A percentile compares a stretch with the other conserved stretches of the same genome.
phyloP scores from a whole-genome alignment of 2,329 filamentous ascomycete genomes.

The Cladophialophora exuberans region DNA sequence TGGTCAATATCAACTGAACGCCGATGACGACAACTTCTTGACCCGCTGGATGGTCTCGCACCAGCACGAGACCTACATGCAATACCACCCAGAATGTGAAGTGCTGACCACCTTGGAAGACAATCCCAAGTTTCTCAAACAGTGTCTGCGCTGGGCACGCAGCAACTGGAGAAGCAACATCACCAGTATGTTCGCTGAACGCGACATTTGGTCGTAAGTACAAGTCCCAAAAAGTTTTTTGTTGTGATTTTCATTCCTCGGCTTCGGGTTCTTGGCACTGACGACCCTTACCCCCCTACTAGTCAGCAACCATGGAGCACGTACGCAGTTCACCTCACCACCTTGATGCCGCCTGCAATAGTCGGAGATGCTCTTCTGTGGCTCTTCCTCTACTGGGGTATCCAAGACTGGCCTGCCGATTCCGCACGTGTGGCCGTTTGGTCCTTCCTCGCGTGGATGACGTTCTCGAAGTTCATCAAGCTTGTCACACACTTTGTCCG shows the following conservation, averaged over 20 bases:
- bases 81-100: constrained; percentile 88
- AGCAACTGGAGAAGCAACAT: constrained; percentile 98
- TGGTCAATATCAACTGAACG: constrained; percentile 83
- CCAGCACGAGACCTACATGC: constrained; percentile 91
- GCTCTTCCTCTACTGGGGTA: constrained; percentile 70
- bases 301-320: constrained; percentile 93
- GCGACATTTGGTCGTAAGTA: constrained; percentile 84
- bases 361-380: constrained; percentile 75
- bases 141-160: constrained; percentile 91
- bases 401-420: constrained; percentile 60
- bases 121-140: constrained; percentile 84
- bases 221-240: neutral
- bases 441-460: constrained; percentile 73
- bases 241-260: constrained; percentile 8
- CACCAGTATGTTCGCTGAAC: constrained; percentile 82
- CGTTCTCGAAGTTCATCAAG: constrained; percentile 90
- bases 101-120: constrained; percentile 92
- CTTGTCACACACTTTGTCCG: constrained; percentile 82
- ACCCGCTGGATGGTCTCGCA: constrained; percentile 93
- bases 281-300: constrained; percentile 21
- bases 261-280: constrained; percentile 26
- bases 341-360: constrained; percentile 85
- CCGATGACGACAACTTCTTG: constrained; percentile 98
- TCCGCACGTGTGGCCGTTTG: constrained; percentile 61
- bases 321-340: constrained; percentile 90